A percentile compares a stretch with the other conserved stretches of the same genome.
Evolutionary conservation across 2,329 filamentous ascomycete genomes (phyloP).

Genomic region (Lecanicillium sp.): DNA sequence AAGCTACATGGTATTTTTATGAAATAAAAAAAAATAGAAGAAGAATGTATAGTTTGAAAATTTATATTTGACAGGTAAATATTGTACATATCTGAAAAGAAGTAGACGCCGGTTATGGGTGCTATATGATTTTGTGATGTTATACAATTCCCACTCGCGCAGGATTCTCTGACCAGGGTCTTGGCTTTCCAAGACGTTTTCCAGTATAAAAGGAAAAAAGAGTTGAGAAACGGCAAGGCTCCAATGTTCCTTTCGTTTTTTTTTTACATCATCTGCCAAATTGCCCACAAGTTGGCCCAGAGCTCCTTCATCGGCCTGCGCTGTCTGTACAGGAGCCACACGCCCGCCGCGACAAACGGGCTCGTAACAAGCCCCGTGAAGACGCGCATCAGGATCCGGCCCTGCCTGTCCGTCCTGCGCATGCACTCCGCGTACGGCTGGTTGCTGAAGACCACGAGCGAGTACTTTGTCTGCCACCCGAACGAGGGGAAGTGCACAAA

Average conservation of each 20-base stretch:
- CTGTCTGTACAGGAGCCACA: conserved; percentile 23
- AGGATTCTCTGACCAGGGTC: too few species aligned
- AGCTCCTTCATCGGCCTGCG: conserved; percentile 14
- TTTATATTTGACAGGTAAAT: not conserved
- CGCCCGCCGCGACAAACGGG: conserved; percentile 23
- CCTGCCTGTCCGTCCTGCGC: conserved; percentile 62
- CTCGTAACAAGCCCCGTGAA: conserved; percentile 33
- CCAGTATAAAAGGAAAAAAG: not conserved
- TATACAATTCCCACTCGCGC: too few species aligned
- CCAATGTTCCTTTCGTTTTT: too few species aligned
- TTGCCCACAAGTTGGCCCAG: conserved; percentile 5
- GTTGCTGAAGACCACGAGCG: conserved; percentile 87
- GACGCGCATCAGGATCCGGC: conserved; percentile 47
- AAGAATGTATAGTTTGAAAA: not conserved
- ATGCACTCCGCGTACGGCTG: conserved; percentile 84
- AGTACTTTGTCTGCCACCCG: conserved; percentile 91
- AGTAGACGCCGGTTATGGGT: too few species aligned
- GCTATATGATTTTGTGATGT: too few species aligned
- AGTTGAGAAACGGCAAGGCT: too few species aligned
- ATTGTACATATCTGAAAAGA: too few species aligned
- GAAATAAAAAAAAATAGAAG: not conserved
- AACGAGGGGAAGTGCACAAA: conserved; percentile 68
- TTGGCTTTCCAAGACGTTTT: not conserved
- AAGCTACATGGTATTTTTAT: not conserved
- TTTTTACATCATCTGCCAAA: conserved; percentile 13